These are phyloP conservation scores for Scheffersomyces amazonensis DNA, from an alignment of 805 yeast species.

Conservation along the genomic window DNA sequence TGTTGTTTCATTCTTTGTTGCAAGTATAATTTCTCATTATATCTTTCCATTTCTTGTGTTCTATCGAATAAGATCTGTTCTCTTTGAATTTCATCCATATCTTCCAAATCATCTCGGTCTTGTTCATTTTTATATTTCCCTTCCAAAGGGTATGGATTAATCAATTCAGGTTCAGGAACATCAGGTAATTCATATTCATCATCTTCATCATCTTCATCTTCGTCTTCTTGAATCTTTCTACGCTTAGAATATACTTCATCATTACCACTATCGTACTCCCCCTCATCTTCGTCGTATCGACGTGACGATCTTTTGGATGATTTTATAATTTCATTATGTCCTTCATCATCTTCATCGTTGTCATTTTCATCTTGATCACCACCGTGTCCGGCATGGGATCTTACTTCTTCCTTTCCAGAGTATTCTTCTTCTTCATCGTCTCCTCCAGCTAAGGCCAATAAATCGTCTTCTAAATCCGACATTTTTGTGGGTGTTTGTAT, in stretches of 20 bases:
- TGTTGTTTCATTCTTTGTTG: conserved; percentile 75
- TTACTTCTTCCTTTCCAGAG: conserved; percentile 26
- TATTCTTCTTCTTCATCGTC: conserved; percentile 22
- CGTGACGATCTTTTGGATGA: conserved; percentile 1
- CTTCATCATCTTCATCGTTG: conserved; percentile 10
- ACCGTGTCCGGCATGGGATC: background rate
- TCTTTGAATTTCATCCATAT: conserved; percentile 88
- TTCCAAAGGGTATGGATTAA: conserved; percentile 88
- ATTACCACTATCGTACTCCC: conserved; percentile 8
- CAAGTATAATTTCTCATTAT: conserved; percentile 77
- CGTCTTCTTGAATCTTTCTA: conserved; percentile 19
- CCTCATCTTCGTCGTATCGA: conserved; percentile 26
- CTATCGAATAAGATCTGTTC: conserved; percentile 91
- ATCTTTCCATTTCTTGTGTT: conserved; percentile 86
- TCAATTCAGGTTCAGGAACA: conserved; percentile 24
- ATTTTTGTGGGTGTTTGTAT: conserved; percentile 28
- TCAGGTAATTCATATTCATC: conserved; percentile 24
- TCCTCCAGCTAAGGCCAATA: conserved; percentile 87
- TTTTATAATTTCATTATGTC: conserved; percentile 1
- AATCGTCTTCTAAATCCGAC: conserved; percentile 92
- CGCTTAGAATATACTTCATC: conserved; percentile 9
- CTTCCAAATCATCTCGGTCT: conserved; percentile 64
- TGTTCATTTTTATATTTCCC: conserved; percentile 83
- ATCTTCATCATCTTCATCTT: conserved; percentile 29
- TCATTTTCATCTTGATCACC: conserved; percentile 30